Conservation (phyloP, 2,329 filamentous ascomycete genomes). For the Fonsecaea pedrosoi region DNA sequence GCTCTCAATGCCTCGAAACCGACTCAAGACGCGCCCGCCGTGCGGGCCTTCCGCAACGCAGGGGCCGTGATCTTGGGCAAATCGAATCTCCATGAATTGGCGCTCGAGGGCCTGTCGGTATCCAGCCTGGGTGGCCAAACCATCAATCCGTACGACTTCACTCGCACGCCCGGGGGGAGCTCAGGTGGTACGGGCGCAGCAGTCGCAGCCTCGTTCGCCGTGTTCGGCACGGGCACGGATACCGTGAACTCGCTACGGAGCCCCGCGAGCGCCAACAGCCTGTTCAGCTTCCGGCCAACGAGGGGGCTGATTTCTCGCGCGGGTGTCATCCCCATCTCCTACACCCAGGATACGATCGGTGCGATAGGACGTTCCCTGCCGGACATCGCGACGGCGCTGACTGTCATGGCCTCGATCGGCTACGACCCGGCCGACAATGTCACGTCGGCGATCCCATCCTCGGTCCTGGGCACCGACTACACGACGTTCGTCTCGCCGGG, state of each 20-base stretch:
- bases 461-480: slow-evolving; percentile 56
- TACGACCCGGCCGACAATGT: slow-evolving; percentile 61
- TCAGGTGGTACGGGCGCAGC: slow-evolving; percentile 47
- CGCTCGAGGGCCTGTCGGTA: slow-evolving; percentile 67
- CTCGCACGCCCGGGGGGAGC: slow-evolving; percentile 60
- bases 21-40: slow-evolving; percentile 57
- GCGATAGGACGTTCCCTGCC: slow-evolving; percentile 50
- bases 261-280: slow-evolving; percentile 43
- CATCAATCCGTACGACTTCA: slow-evolving; percentile 69
- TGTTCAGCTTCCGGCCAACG: slow-evolving; percentile 47
- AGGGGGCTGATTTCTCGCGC: slow-evolving; percentile 42
- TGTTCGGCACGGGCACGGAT: slow-evolving; percentile 46
- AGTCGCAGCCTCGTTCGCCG: slow-evolving; percentile 45
- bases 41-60: slow-evolving; percentile 57
- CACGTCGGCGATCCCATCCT: slow-evolving; percentile 55
- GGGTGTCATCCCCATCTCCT: slow-evolving; percentile 44
- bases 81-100: slow-evolving; percentile 68
- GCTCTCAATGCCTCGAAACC: slow-evolving; percentile 58
- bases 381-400: slow-evolving; percentile 60
- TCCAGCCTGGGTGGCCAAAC: slow-evolving; percentile 70
- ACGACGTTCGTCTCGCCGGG: slow-evolving; percentile 47
- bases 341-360: slow-evolving; percentile 39
- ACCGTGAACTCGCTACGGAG: slow-evolving; percentile 46
- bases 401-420: slow-evolving; percentile 61
- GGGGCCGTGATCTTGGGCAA: slow-evolving; percentile 67